Evolutionary conservation across 129 eudicot genomes (phyloP), one percentile per base, ranked within the genome.

Genomic region (Gnaphalium uliginosum): DNA sequence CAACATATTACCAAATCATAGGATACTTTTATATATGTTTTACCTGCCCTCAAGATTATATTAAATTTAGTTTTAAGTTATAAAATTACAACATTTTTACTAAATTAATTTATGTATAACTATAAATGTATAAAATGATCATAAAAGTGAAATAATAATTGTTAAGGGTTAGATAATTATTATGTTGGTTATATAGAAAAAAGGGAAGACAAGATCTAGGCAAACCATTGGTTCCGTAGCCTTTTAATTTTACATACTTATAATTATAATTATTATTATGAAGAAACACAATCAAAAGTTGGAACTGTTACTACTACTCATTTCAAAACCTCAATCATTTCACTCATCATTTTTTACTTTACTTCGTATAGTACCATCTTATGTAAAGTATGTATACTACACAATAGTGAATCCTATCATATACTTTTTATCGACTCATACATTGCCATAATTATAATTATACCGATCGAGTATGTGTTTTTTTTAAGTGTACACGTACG

Each of bases 141-240:
- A 64, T 75, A 76, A 25, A 68, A 69, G 81, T 77, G 76, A 58
- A 77, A 69, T 58, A 68, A 50, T 75, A 48, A 23, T 69, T 26
- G 25, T 48, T 2, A 6, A 35, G 33, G 33, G 63, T 65, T 15
- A 19, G 66, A 14, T 41, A 46, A 78, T 78, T 19, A 78, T 70
- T 70, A 53, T 78, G 81, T 78, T 69, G 51, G 54, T 8, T 78
- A 22, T 70, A 78, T 50, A 7, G 7, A 18, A 11, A 50, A 76
- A 77, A 58, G 61, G 50, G 51, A 33, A 69, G 81, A 78, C 81
- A 71, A 78, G 81, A 69, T 78, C 81, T 78, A 78, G 53, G 71
- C 19, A 78, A 70, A 26, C 76, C 65, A 78, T 78, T 69, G 82
- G 82, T 69, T 71, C 76, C 51, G 19, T 39, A 9, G 32, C 64